Base-by-base conservation (phyloP, 1,139 yeast genomes). In the Blastobotrys illinoisensis region DNA sequence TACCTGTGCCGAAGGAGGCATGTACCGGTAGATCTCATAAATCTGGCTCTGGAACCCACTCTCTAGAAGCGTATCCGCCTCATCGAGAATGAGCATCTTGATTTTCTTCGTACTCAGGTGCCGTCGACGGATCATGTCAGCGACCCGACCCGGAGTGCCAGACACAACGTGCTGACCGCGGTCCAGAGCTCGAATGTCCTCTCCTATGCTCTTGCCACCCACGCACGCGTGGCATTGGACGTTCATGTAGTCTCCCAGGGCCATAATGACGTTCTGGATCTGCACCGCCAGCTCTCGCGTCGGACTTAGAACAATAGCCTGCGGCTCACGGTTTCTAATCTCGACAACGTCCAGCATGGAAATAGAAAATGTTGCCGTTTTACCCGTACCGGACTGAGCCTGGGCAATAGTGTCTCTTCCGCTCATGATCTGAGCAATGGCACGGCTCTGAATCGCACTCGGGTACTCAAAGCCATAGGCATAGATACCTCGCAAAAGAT, bases 341-440 rank as follows among this genome's bases (percentile, higher is more conserved):
- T 90, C 96, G 19, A 89, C 77, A 18, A 79, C 89, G 69, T 91
- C 90, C 54, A 93, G 75, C 85, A 88, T 86, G 9, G 97, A 96
- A 55, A 93, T 89, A 14, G 96, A 80, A 69, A 93, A 93, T 0
- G 99, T 93, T 19, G 98, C 99, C 0, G 99, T 93, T 71, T 93
- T 93, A 67, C 99, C 99, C 1, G 99, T 93, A 59, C 99, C 99
- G 4, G 97, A 88, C 70, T 93, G 99, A 9, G 98, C 97, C 72
- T 93, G 99, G 20, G 98, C 98, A 58, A 93, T 88, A 1, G 93
- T 88, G 69, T 93, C 99, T 64, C 85, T 80, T 4, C 97, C 98
- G 52, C 85, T 80, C 53, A 91, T 89, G 59, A 91, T 90, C 67
- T 91, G 98, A 74, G 87, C 80, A 55, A 93, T 93, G 40, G 97